Base-by-base conservation (phyloP, 2,329 filamentous ascomycete species). In the Aspergillus fumigatus region DNA sequence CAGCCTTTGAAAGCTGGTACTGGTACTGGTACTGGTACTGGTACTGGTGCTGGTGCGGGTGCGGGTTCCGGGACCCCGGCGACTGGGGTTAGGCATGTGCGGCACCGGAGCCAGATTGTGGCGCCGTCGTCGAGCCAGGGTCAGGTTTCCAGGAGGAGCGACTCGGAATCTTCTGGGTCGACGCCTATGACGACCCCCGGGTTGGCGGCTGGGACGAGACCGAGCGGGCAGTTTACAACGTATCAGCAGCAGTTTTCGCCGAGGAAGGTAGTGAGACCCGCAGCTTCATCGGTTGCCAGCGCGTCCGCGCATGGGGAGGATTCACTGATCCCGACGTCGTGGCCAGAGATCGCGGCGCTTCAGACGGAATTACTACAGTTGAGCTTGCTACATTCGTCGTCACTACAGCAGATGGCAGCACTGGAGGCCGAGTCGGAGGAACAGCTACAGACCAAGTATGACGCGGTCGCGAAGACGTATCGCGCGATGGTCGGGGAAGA, bases 341-440 rank as follows among this genome's bases (percentile, higher is more conserved):
- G 67, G 62, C 69, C 72, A 21, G 73, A 77, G 29, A 64, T 73
- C 52, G 61, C 68, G 14, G 67, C 70, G 11, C 51, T 78, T 32
- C 73, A 76, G 55, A 76, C 73, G 0, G 77, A 79, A 56, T 64
- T 79, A 11, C 65, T 79, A 25, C 77, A 79, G 54, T 59, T 79
- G 17, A 71, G 69, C 52, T 67, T 78, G 4, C 64, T 78, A 6
- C 70, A 76, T 59, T 66, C 68, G 7, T 65, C 66, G 4, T 66
- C 62, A 7, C 52, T 70, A 21, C 67, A 67, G 43, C 61, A 62
- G 21, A 63, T 70, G 19, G 55, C 61, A 3, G 65, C 71, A 47
- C 74, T 70, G 73, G 67, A 71, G 55, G 47, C 55, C 2, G 64
- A 59, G 23, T 67, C 67, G 0, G 70, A 75, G 53, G 56, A 57